Base-by-base conservation (phyloP, 2,329 filamentous ascomycete species). In the Colletotrichum noveboracense region DNA sequence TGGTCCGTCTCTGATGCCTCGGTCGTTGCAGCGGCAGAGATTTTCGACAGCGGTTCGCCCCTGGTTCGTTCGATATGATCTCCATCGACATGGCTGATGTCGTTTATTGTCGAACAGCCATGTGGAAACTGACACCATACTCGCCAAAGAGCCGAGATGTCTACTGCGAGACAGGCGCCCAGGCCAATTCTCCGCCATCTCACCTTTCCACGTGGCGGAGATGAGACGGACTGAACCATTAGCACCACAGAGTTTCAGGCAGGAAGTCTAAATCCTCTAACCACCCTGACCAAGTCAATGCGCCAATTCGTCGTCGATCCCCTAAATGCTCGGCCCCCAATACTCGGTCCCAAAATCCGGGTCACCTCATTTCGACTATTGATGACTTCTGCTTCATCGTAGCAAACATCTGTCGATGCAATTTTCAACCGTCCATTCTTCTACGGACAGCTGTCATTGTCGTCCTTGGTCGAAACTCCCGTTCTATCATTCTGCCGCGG, bases 131-230 rank as follows among this genome's bases (percentile, higher is more conserved):
- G 24, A 38, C n/a, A 16, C 24, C 7, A 66, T 52, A 16, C 26
- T 60, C 18, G 24, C 28, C 52, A 32, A 30, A 14, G 24, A 34
- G 18, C 18, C 48, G 52, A 38, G 36, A 48, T 18, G 56, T 26
- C n/a, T n/a, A 56, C 43, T 30, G 48, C 55, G 66, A 69, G 21
- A 60, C 58, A 34, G 18, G 18, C 26, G 48, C 52, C 52, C 67
- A 34, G 21, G 16, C 70, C 70, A 58, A 24, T 28, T 68, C 58
- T 56, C 58, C 65, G 73, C 56, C 73, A 73, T 75, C 64, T 73
- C 64, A 69, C 70, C 58, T 73, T 73, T 21, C 73, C 73, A 75
- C 70, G 73, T 73, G 73, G 73, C 73, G 13, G 58, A 75, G 64
- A 69, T 73, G 70, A 73, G 73, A 75, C 58, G 64, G 73, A 68